Evolutionary conservation across 306 rosid genomes (phyloP), one percentile per base, ranked within the genome.

Genomic region (Mimosa bimucronata): DNA sequence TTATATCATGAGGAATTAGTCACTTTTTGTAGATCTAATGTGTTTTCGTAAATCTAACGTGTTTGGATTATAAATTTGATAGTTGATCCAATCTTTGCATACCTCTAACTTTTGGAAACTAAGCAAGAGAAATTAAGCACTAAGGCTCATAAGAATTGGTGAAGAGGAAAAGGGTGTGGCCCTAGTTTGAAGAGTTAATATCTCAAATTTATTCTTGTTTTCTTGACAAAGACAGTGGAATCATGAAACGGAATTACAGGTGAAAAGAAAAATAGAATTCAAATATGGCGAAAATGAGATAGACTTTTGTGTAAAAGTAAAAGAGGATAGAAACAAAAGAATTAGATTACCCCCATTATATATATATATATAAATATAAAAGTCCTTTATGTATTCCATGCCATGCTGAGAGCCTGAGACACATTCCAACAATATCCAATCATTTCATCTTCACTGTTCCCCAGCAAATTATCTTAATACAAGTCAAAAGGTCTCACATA

Each of bases 301-400:
- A 28, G 67, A 73, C 42, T 65, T 50, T 46, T 26, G 26, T 19
- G 26, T 7, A 53, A 67, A 55, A 41, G 61, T 16, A 44, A 40
- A 64, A 76, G 78, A 55, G 55, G 70, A 60, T 55, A 42, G 45
- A 12, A 68, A 58, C 77, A 45, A 70, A 52, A 69, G 16, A 82
- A 37, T 19, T 44, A 73, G 74, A 77, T 61, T 71, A 62, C 29
- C 50, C 34, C 15, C 77, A 61, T 68, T 46, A 57, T 5, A 31
- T 55, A 50, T 34, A 34, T 34, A 0, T 34, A 0, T 0, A 34
- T 34, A 2, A 34, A 34, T 34, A 50, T 29, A 18, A 75, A 76
- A 70, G 81, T 70, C 37, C 85, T 81, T 76, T 70, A 9, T 46
- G n/a, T 23, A 50, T 58, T 68, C 67, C 58, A 46, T 38, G 77